Percentiles rank a stretch among this genome's conserved stretches.
Conservation (phyloP, 257 asterid species). For the Fraxinus anomala region DNA sequence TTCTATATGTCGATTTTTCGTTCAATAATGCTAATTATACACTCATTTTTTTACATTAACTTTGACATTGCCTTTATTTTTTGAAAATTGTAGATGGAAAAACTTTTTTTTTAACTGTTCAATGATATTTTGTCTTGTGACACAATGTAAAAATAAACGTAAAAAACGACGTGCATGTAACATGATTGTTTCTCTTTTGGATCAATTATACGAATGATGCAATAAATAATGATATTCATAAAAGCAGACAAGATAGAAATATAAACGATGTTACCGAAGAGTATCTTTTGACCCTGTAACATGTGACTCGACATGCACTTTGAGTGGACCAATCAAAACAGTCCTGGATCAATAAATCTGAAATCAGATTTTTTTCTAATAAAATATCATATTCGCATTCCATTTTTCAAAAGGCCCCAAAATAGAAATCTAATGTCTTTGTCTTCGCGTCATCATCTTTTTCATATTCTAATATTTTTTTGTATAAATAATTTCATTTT, state of each 20-base stretch:
- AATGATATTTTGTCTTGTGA: too few relatives aligned
- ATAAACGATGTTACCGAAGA: neutral
- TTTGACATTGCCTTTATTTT: too few relatives aligned
- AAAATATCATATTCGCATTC: neutral
- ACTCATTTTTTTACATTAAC: too few relatives aligned
- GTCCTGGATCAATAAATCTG: slow-evolving; percentile 5
- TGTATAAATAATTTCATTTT: slow-evolving; percentile 2
- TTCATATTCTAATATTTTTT: slow-evolving; percentile 1
- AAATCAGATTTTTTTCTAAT: neutral
- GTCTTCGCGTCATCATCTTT: slow-evolving; percentile 33
- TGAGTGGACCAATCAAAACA: neutral
- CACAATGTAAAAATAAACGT: too few relatives aligned
- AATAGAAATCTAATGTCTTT: slow-evolving; percentile 46
- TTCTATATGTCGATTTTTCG: too few relatives aligned
- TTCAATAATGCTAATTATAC: too few relatives aligned
- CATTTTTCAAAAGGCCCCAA: slow-evolving; percentile 22
- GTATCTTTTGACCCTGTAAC: neutral
- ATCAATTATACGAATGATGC: too few relatives aligned
- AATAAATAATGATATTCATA: neutral
- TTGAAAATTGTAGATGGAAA: too few relatives aligned
- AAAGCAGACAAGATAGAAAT: neutral
- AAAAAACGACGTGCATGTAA: too few relatives aligned
- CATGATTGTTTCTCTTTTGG: too few relatives aligned
- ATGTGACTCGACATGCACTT: slow-evolving; percentile 31
- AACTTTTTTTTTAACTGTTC: too few relatives aligned